Conservation (phyloP, 768 basidiomycete species). For the Tricholoma bakamatsutake region DNA sequence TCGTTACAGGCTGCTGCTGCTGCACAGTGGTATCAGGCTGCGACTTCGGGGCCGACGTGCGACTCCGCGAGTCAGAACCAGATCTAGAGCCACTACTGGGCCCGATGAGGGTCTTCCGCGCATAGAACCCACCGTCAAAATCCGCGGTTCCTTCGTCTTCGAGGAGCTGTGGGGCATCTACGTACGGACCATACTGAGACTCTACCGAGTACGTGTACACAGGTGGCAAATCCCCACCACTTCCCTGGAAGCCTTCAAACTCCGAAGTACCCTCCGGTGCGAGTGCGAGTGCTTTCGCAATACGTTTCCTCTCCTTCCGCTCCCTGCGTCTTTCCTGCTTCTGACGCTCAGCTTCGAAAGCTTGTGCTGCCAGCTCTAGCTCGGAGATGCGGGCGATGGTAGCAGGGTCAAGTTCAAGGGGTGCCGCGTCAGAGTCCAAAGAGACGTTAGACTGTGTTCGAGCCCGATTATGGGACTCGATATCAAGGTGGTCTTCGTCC, state of each 20-base stretch:
- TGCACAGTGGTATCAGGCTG: neutral
- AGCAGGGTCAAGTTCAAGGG: constrained; percentile 41
- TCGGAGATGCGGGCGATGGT: constrained; percentile 49
- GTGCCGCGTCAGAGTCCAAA: constrained; percentile 63
- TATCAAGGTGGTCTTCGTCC: constrained; percentile 20
- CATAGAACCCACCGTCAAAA: neutral
- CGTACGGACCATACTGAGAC: neutral
- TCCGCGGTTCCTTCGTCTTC: neutral
- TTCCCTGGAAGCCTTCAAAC: constrained; percentile 66
- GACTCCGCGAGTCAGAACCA: neutral
- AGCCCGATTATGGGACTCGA: neutral
- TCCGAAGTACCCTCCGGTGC: constrained; percentile 29
- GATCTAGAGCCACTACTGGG: neutral
- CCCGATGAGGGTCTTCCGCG: neutral
- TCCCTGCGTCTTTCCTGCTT: constrained; percentile 43
- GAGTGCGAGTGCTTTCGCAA: constrained; percentile 31
- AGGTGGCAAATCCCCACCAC: constrained; percentile 11
- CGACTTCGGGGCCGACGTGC: neutral
- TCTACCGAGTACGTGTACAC: constrained; percentile 3
- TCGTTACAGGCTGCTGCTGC: neutral
- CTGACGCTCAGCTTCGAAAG: constrained; percentile 24
- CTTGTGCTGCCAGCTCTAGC: constrained; percentile 33
- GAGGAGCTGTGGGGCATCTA: neutral
- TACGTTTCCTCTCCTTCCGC: constrained; percentile 20
- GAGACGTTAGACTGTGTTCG: constrained; percentile 14